Evolutionary conservation across 306 rosid species (phyloP).

Genomic region (barrel medic (Medicago truncatula)): MtrunA17r5.0-ANR NC_053045.1:8435001-8435500

Average conservation of each 20-base stretch:
- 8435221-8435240: constrained; percentile 81
- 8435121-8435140: constrained; percentile 83
- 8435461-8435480: constrained; percentile 75
- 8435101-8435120: constrained; percentile 73
- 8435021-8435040: constrained; percentile 85
- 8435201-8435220: constrained; percentile 80
- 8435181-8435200: constrained; percentile 80
- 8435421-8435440: constrained; percentile 80
- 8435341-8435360: constrained; percentile 83
- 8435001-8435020: constrained; percentile 86
- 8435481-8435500: constrained; percentile 75
- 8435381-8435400: constrained; percentile 93
- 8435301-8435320: constrained; percentile 69
- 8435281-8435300: constrained; percentile 80
- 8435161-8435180: constrained; percentile 78
- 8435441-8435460: constrained; percentile 87
- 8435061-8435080: constrained; percentile 70
- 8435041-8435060: constrained; percentile 72
- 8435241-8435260: constrained; percentile 68
- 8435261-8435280: constrained; percentile 76
- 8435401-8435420: constrained; percentile 85
- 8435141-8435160: constrained; percentile 84
- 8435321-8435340: constrained; percentile 60
- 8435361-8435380: constrained; percentile 93
- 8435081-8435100: constrained; percentile 95